Evolutionary conservation across 805 yeast species (phyloP).

Genomic region (Starmerella bombi): DNA sequence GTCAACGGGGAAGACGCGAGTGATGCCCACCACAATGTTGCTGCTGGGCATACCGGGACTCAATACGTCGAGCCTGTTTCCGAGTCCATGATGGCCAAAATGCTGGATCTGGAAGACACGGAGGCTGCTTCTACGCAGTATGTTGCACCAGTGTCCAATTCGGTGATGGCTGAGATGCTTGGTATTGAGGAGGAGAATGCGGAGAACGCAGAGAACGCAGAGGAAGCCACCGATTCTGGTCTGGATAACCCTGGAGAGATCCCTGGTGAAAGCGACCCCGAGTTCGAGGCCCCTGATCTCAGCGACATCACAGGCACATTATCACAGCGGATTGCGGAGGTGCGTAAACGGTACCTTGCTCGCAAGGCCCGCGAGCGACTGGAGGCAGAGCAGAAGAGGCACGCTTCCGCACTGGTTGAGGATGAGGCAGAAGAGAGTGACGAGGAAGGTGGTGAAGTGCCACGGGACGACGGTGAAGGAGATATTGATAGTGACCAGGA

Average conservation of each 20-base stretch:
- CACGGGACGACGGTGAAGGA: constrained; percentile 12
- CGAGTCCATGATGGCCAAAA: constrained; percentile 3
- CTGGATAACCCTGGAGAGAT: not conserved
- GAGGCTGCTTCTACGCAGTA: constrained; percentile 2
- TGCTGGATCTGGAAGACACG: constrained; percentile 1
- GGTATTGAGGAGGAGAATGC: not conserved
- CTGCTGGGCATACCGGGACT: constrained; percentile 8
- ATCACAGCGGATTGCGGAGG: constrained; percentile 16
- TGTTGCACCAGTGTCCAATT: constrained; percentile 4
- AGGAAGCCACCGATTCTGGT: constrained; percentile 1
- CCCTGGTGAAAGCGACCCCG: not conserved
- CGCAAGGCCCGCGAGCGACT: constrained; percentile 7
- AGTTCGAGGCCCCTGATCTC: constrained; percentile 1
- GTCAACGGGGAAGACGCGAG: too few relatives aligned
- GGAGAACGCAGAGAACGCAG: not conserved
- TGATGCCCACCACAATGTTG: too few relatives aligned
- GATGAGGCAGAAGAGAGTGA: constrained; percentile 22
- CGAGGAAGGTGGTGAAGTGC: constrained; percentile 15
- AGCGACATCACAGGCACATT: constrained; percentile 2
- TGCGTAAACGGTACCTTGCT: constrained; percentile 7
- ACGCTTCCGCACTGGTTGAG: constrained; percentile 9
- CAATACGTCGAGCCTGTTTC: constrained; percentile 9
- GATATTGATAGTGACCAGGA: constrained; percentile 8
- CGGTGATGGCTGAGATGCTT: constrained; percentile 5
- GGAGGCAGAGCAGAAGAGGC: constrained; percentile 4